Evolutionary conservation across 306 rosid genomes (phyloP).

Genomic region (Quercus variabilis): DNA sequence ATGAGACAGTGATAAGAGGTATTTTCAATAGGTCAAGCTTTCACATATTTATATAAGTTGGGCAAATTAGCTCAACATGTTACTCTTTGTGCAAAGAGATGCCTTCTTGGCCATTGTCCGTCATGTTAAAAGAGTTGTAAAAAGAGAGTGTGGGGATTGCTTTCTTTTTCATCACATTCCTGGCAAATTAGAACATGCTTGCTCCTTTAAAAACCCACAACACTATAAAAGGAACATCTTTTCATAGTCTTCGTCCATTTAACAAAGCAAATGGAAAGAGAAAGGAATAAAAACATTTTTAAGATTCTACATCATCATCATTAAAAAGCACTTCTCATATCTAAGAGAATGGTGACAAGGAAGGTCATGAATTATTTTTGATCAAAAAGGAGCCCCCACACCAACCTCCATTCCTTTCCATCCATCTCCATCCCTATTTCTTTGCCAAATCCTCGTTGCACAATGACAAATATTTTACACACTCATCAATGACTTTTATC

Average conservation of each 20-base stretch:
- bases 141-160: constrained; percentile 23
- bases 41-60: background rate
- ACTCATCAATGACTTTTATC: background rate
- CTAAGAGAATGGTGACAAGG: background rate
- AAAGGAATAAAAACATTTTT: background rate
- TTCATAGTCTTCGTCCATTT: constrained; percentile 26
- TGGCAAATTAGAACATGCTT: constrained; percentile 36
- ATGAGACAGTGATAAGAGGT: background rate
- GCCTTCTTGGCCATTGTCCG: background rate
- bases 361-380: background rate
- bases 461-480: background rate
- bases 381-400: background rate
- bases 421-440: background rate
- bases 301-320: background rate
- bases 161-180: constrained; percentile 60
- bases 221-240: constrained; percentile 27
- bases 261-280: background rate
- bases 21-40: background rate
- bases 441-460: background rate
- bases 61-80: background rate
- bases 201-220: constrained; percentile 23
- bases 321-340: constrained; percentile 3
- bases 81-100: constrained; percentile 9
- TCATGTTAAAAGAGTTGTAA: background rate
- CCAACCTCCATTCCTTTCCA: background rate